Base-by-base conservation (phyloP, 106 monocot species). In the Xerophyta viscosa region DNA sequence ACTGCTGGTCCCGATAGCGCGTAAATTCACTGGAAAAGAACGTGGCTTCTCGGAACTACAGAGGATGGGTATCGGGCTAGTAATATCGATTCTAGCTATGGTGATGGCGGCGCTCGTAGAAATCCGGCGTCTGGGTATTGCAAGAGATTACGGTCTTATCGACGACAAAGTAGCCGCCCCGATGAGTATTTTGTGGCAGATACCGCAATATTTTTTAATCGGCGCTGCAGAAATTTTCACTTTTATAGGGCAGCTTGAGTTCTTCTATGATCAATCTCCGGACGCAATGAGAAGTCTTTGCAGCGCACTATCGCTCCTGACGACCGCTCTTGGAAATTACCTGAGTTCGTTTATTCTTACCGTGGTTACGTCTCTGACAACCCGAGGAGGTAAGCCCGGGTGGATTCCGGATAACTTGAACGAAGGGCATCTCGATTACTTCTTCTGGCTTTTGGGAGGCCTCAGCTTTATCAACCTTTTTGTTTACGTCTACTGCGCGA, bases 361-460 rank as follows among this genome's bases (percentile, higher is more conserved):
- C 0, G 4, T 72, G 3, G 85, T 85, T 41, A 61, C 75, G n/a
- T 52, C 24, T 17, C 2, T 80, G 36, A 85, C 79, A 0, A 85
- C 76, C 15, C 52, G 57, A 29, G 79, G 79, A 58, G 80, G 85
- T 31, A 54, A 76, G 20, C 30, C 66, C 39, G 85, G 85, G 29
- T 85, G 85, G 85, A 76, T 85, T 54, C 79, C 85, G 3, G 80
- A 85, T 63, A 76, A 80, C 52, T 59, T 85, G 43, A 85, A 85
- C 41, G 85, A 80, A 60, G 85, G 85, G 10, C 79, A 69, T 37
- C 61, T 85, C 2, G 79, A 85, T 66, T 41, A 57, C 25, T 85
- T 62, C 68, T 85, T 85, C 48, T 85, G 79, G 79, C 53, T 85
- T 20, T 12, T 85, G 26, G 64, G 71, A 29, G 79, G 61, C 13